These are phyloP conservation scores for Phyllosticta capitalensis DNA, from an alignment of 2,329 filamentous ascomycete genomes.

Conservation along the genomic window DNA sequence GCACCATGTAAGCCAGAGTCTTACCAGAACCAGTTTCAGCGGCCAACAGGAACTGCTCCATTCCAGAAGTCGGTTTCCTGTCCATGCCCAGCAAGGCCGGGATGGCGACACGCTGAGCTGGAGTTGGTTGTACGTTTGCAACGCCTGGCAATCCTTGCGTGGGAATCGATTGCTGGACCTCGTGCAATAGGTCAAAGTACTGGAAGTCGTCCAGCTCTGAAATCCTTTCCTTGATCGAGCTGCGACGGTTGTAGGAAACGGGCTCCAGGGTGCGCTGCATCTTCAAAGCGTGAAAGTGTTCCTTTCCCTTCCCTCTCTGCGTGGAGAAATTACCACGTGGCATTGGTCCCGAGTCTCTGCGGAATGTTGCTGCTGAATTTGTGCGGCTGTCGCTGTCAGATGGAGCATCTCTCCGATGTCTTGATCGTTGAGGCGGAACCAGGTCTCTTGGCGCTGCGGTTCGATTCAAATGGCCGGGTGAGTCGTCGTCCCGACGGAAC, in stretches of 20 bases:
- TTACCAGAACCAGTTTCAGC: slow-evolving; percentile 97
- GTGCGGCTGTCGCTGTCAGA: too few relatives aligned
- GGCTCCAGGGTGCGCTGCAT: slow-evolving; percentile 78
- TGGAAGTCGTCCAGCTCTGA: slow-evolving; percentile 68
- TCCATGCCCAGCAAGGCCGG: slow-evolving; percentile 62
- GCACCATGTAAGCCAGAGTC: slow-evolving; percentile 84
- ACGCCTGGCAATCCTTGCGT: slow-evolving; percentile 67
- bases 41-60: slow-evolving; percentile 68
- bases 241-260: slow-evolving; percentile 63
- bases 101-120: slow-evolving; percentile 73
- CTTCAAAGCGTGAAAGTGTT: slow-evolving; percentile 68
- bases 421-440: slow-evolving; percentile 29
- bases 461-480: background rate
- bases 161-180: slow-evolving; percentile 59
- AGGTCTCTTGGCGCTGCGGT: slow-evolving; percentile 38
- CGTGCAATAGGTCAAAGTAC: slow-evolving; percentile 65
- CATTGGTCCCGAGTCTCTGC: background rate
- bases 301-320: background rate
- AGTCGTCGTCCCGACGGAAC: slow-evolving; percentile 4
- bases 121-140: slow-evolving; percentile 69
- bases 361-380: background rate
- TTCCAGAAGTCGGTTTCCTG: slow-evolving; percentile 20
- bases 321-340: background rate
- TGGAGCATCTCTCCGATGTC: background rate
- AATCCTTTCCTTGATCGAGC: slow-evolving; percentile 51